Evolutionary conservation across 768 basidiomycete species (phyloP).

Genomic region (Mycena kentingensis): DNA sequence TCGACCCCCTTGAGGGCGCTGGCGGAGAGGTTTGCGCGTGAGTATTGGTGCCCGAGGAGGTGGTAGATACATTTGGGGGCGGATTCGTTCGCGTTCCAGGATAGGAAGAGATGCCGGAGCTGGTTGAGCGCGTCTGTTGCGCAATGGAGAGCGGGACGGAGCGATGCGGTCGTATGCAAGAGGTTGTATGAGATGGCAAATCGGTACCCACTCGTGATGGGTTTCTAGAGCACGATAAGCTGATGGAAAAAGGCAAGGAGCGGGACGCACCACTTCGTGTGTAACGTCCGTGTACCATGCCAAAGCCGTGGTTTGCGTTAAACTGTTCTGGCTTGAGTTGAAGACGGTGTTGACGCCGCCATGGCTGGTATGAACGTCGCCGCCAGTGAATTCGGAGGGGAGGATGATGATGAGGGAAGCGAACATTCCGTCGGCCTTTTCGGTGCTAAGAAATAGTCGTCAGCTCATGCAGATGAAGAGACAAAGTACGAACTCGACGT

Average conservation of each 20-base stretch:
- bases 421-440: constrained; percentile 40
- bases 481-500: constrained; percentile 28
- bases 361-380: constrained; percentile 36
- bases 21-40: constrained; percentile 10
- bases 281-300: constrained; percentile 45
- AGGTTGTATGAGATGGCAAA: constrained; percentile 45
- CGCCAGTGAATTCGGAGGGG: constrained; percentile 41
- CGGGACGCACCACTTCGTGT: constrained; percentile 33
- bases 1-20: constrained; percentile 37
- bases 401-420: constrained; percentile 43
- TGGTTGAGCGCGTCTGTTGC: constrained; percentile 7
- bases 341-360: constrained; percentile 25
- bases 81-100: constrained; percentile 32
- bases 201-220: constrained; percentile 40
- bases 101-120: constrained; percentile 29
- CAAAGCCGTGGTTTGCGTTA: constrained; percentile 31
- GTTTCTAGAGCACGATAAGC: constrained; percentile 29
- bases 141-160: constrained; percentile 18
- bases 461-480: too few species aligned
- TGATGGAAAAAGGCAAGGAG: background rate
- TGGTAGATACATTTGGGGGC: constrained; percentile 12
- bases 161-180: constrained; percentile 29
- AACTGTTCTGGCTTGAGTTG: constrained; percentile 28
- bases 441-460: constrained; percentile 25
- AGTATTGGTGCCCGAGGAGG: constrained; percentile 26